phyloP scores from a whole-genome alignment of 2,329 filamentous ascomycete species.

The Aspergillus arachidicola region DNA sequence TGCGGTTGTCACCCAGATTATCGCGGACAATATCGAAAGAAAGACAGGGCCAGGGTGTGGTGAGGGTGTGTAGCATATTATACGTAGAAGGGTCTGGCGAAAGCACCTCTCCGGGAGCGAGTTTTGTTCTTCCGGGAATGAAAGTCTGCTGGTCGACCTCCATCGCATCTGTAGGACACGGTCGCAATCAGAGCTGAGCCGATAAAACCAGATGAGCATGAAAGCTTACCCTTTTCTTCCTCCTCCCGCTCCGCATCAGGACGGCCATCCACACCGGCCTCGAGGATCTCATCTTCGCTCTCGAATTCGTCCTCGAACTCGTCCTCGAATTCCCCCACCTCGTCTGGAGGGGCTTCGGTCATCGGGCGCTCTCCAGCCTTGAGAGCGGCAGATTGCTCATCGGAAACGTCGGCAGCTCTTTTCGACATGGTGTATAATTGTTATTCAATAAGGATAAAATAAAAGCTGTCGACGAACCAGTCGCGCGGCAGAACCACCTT shows the following conservation, averaged over 20 bases:
- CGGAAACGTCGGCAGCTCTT: slow-evolving; percentile 57
- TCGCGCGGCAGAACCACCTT: slow-evolving; percentile 23
- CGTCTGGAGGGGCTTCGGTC: slow-evolving; percentile 51
- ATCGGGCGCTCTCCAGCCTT: slow-evolving; percentile 65
- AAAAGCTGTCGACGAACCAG: slow-evolving; percentile 22
- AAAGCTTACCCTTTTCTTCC: slow-evolving; percentile 68
- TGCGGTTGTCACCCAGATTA: slow-evolving; percentile 82
- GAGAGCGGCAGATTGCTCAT: slow-evolving; percentile 55
- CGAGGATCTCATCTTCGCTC: slow-evolving; percentile 87
- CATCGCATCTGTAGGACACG: slow-evolving; percentile 67
- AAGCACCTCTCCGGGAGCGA: slow-evolving; percentile 87
- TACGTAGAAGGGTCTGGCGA: slow-evolving; percentile 93
- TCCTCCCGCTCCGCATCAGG: slow-evolving; percentile 93
- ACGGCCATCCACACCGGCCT: slow-evolving; percentile 89
- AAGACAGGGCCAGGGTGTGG: slow-evolving; percentile 93
- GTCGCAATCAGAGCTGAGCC: slow-evolving; percentile 19
- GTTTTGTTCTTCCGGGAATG: slow-evolving; percentile 89
- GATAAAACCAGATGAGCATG: background rate
- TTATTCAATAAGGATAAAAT: slow-evolving; percentile 4
- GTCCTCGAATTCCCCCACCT: slow-evolving; percentile 66
- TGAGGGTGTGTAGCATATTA: slow-evolving; percentile 94
- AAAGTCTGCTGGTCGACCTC: slow-evolving; percentile 93
- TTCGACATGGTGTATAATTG: slow-evolving; percentile 57
- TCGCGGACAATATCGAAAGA: slow-evolving; percentile 93
- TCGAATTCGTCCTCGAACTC: slow-evolving; percentile 98